Evolutionary conservation across 2,329 filamentous ascomycete species (phyloP), one percentile per base, ranked within the genome.

Genomic region (Talaromyces sp.): DNA sequence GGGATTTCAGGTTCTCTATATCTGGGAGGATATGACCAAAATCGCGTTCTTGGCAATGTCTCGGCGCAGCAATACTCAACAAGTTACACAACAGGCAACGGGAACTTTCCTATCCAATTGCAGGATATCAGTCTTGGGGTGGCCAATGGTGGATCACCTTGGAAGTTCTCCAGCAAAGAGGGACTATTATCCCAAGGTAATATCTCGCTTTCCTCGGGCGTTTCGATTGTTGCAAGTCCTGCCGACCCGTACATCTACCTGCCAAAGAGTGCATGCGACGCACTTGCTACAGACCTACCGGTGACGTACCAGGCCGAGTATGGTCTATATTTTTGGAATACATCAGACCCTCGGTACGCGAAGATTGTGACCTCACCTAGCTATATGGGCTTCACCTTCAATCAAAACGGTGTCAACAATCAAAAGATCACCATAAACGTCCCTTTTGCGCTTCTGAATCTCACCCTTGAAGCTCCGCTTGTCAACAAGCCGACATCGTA

Each of bases 181-280:
- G 40, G 40, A 3, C 16, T 44, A 18, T 12, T 44, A 18, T 4
- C 40, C 16, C 40, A 44, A 16, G 40, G 16, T 1, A 44, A 44
- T 18, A n/a, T 16, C 12, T 44, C 16, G 18, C n/a, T 44, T 16
- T 44, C 40, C 16, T n/a, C 40, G 40, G 40, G 16, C n/a, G 8
- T 44, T 16, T 16, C n/a, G 12, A 7, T 44, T n/a, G n/a, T 4
- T 5, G 9, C 40, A n/a, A 44, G 40, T 44, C 14, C 40, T 14
- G 40, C 5, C 40, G 33, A 66, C 8, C 76, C 78, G 0, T 79
- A 78, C 58, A 62, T 80, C 27, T 70, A 72, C 7, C 68, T 79
- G 1, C 77, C 77, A 1, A 68, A 72, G 51, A 73, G 73, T 23
- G 77, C 76, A 4, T 80, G 78, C 66, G 75, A 78, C 36, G 70